Conservation (phyloP, 2,329 filamentous ascomycete genomes). For the Cladosporium austrohemisphaericum region DNA sequence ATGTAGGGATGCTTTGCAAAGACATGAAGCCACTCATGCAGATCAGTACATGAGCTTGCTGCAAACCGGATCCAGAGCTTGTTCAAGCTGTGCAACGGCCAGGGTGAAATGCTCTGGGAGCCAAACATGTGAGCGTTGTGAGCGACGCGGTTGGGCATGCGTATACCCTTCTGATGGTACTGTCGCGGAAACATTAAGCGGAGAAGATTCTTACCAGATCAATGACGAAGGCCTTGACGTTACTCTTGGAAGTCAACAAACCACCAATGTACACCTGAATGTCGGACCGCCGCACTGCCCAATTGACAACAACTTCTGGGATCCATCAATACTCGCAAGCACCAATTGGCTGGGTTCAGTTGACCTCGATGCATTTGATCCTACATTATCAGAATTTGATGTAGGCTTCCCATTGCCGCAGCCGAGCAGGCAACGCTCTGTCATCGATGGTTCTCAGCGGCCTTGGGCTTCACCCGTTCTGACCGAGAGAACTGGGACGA, state of each 20-base stretch:
- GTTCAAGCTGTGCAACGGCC: constrained; percentile 26
- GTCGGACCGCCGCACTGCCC: background rate
- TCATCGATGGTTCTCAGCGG: background rate
- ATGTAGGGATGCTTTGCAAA: constrained; percentile 25
- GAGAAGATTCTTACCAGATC: background rate
- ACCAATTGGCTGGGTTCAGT: constrained; percentile 23
- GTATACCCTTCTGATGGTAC: background rate
- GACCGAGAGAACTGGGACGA: background rate
- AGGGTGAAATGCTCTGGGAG: constrained; percentile 32
- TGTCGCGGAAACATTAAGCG: background rate
- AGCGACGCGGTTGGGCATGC: background rate
- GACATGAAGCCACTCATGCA: constrained; percentile 25
- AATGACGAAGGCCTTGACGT: background rate
- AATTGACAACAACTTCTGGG: constrained; percentile 16
- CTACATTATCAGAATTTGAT: constrained; percentile 8
- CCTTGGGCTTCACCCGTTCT: background rate
- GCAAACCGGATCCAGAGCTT: constrained; percentile 27
- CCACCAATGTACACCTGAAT: background rate
- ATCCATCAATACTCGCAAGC: constrained; percentile 19
- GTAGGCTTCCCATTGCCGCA: constrained; percentile 7
- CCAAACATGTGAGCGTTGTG: constrained; percentile 27
- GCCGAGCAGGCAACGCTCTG: constrained; percentile 13
- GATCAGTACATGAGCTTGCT: constrained; percentile 19
- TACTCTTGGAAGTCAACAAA: background rate
- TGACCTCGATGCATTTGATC: constrained; percentile 10